Conservation (phyloP, 1,139 yeast genomes). For the Meyerozyma sp. region DNA sequence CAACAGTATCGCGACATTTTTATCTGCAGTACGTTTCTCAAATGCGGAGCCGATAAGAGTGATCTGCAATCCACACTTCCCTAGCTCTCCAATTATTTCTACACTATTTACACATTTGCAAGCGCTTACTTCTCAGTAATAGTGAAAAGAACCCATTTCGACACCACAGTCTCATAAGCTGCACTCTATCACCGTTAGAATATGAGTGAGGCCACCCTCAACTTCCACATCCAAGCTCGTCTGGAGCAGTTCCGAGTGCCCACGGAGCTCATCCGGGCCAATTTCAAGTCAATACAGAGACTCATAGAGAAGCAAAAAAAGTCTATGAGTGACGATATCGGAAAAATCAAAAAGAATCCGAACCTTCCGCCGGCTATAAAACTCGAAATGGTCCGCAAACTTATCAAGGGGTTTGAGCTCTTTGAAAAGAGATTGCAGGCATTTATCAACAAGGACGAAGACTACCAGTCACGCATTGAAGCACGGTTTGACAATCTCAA, state of each 20-base stretch:
- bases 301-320: slow-evolving; percentile 51
- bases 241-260: slow-evolving; percentile 59
- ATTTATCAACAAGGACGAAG: slow-evolving; percentile 44
- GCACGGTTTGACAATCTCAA: slow-evolving; percentile 40
- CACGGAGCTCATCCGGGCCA: slow-evolving; percentile 52
- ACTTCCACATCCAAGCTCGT: slow-evolving; percentile 38
- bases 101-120: too few relatives aligned
- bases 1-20: neutral
- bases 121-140: too few relatives aligned
- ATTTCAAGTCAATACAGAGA: slow-evolving; percentile 52
- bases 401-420: slow-evolving; percentile 42
- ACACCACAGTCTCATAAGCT: too few relatives aligned
- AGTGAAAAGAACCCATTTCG: too few relatives aligned
- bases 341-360: slow-evolving; percentile 24
- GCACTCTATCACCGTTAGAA: slow-evolving; percentile 5
- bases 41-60: neutral
- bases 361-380: slow-evolving; percentile 17
- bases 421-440: slow-evolving; percentile 40
- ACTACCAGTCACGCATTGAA: slow-evolving; percentile 42
- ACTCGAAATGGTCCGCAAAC: slow-evolving; percentile 27
- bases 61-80: neutral
- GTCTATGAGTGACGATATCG: slow-evolving; percentile 34
- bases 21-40: neutral
- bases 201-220: slow-evolving; percentile 36
- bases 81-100: too few relatives aligned